Conservation (phyloP, 2,329 filamentous ascomycete genomes). For the Sporothrix sp. region DNA sequence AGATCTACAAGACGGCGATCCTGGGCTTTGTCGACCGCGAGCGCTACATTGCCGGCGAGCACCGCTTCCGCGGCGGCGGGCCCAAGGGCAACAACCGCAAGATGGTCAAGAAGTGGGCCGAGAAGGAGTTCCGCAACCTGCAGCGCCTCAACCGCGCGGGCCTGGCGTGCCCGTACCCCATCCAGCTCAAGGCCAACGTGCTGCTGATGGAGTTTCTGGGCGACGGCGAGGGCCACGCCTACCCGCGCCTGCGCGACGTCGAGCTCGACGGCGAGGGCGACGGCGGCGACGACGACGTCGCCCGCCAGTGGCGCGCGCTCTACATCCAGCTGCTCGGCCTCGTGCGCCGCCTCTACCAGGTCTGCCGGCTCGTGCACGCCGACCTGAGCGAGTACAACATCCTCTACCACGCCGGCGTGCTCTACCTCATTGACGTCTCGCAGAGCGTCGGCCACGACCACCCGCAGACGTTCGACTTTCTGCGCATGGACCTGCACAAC, state of each 20-base stretch:
- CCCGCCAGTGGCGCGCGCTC: conserved; percentile 60
- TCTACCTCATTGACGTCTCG: conserved; percentile 95
- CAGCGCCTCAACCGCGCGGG: conserved; percentile 72
- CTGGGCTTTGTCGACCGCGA: conserved; percentile 96
- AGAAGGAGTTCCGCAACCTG: conserved; percentile 95
- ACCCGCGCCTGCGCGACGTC: conserved; percentile 83
- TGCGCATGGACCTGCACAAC: conserved; percentile 98
- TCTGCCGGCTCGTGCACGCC: conserved; percentile 84
- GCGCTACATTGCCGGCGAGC: conserved; percentile 90
- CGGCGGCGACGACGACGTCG: conserved; percentile 29
- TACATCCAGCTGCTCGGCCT: conserved; percentile 78
- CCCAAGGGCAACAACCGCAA: conserved; percentile 91
- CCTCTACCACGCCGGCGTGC: conserved; percentile 69
- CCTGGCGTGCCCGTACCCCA: conserved; percentile 82
- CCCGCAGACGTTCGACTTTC: conserved; percentile 80
- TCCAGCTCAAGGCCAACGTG: conserved; percentile 86
- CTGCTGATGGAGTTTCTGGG: conserved; percentile 92
- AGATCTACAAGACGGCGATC: conserved; percentile 98
- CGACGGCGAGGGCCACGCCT: conserved; percentile 75
- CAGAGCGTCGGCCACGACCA: conserved; percentile 97
- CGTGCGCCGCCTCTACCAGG: conserved; percentile 90
- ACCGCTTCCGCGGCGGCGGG: conserved; percentile 80
- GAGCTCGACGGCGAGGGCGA: conserved; percentile 55
- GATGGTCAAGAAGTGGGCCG: conserved; percentile 98
- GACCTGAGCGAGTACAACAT: conserved; percentile 98